These are phyloP conservation scores for Millerago galiae DNA, from an alignment of 805 yeast genomes.

Conservation along the genomic window DNA sequence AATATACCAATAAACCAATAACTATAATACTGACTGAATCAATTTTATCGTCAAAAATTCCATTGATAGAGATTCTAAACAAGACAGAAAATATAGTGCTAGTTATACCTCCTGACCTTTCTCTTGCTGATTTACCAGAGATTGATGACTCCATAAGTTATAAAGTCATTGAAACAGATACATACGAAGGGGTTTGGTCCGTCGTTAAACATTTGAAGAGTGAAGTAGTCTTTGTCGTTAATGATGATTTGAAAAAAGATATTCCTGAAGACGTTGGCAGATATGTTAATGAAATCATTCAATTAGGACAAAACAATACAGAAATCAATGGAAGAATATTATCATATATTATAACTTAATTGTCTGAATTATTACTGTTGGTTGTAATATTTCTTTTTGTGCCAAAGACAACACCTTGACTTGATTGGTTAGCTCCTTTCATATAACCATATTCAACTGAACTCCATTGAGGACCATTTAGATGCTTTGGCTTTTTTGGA, in stretches of 20 bases:
- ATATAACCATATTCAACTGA: constrained; percentile 54
- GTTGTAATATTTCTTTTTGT: constrained; percentile 38
- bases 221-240: constrained; percentile 25
- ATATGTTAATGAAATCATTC: constrained; percentile 23
- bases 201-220: constrained; percentile 46
- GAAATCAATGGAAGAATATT: constrained; percentile 21
- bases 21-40: constrained; percentile 23
- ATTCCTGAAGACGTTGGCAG: constrained; percentile 28
- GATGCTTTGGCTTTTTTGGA: constrained; percentile 49
- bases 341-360: constrained; percentile 15
- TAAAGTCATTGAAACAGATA: constrained; percentile 33
- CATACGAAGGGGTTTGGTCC: constrained; percentile 44
- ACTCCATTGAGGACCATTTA: constrained; percentile 40
- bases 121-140: constrained; percentile 19
- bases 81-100: constrained; percentile 27
- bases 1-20: constrained; percentile 19
- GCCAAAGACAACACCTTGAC: constrained; percentile 51
- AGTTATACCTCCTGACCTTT: constrained; percentile 28
- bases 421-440: constrained; percentile 48
- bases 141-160: constrained; percentile 29
- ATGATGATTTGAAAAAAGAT: constrained; percentile 20
- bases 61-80: constrained; percentile 19
- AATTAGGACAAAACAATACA: constrained; percentile 18
- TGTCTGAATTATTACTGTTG: neutral
- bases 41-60: constrained; percentile 20